These are phyloP conservation scores for Beauveria sp. DNA, from an alignment of 2,329 filamentous ascomycete genomes.

Conservation along the genomic window DNA sequence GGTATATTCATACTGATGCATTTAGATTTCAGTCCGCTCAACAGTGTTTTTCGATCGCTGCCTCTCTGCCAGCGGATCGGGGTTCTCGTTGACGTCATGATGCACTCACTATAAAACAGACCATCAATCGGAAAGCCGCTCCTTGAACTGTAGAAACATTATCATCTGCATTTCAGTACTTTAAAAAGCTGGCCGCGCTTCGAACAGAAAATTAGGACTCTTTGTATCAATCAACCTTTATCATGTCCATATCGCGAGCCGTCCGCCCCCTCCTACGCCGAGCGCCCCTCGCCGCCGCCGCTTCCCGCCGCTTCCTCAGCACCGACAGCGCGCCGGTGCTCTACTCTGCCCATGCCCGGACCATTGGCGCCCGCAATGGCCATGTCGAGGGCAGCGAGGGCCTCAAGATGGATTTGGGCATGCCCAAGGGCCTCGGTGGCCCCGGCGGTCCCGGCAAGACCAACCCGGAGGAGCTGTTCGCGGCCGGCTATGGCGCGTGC, in stretches of 20 bases:
- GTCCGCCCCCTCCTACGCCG: constrained; percentile 3
- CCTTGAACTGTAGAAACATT: background rate
- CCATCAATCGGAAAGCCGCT: background rate
- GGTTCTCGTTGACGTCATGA: constrained; percentile 3
- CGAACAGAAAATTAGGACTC: background rate
- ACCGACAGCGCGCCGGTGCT: constrained; percentile 30
- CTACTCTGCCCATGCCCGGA: constrained; percentile 29
- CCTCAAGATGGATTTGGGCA: constrained; percentile 28
- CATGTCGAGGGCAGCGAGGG: constrained; percentile 21
- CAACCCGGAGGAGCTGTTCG: constrained; percentile 40
- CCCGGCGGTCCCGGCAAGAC: constrained; percentile 32
- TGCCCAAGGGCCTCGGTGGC: constrained; percentile 36
- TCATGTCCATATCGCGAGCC: background rate
- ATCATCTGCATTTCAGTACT: background rate
- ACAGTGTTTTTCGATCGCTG: too few relatives aligned
- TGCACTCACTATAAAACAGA: background rate
- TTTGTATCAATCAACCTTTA: background rate
- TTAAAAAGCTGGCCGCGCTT: background rate
- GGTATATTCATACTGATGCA: background rate
- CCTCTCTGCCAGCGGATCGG: background rate
- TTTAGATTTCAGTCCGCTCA: background rate
- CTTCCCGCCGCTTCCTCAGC: constrained; percentile 24
- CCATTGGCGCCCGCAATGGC: constrained; percentile 29
- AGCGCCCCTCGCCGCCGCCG: background rate
- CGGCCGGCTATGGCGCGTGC: constrained; percentile 39